phyloP scores from a whole-genome alignment of 768 basidiomycete species.

The Amanita inopinata region DNA sequence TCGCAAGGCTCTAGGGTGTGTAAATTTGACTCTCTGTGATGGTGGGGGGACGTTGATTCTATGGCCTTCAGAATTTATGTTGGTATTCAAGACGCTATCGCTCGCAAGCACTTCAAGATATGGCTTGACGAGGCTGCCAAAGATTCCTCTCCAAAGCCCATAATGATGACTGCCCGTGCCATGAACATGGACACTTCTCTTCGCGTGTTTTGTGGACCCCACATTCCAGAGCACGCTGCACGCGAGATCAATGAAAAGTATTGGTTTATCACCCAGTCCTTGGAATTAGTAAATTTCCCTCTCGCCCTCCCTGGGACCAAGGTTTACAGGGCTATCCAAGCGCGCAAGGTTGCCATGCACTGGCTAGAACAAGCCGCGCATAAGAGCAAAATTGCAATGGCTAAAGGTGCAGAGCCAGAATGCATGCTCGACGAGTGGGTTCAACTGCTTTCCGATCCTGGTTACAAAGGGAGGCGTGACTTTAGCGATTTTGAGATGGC shows the following conservation, averaged over 20 bases:
- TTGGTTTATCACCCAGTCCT: slow-evolving; percentile 90
- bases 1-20: slow-evolving; percentile 81
- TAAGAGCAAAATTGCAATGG: slow-evolving; percentile 75
- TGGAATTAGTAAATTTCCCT: slow-evolving; percentile 99
- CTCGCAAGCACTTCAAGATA: slow-evolving; percentile 60
- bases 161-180: slow-evolving; percentile 88
- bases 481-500: slow-evolving; percentile 95
- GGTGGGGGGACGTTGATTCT: slow-evolving; percentile 5
- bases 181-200: slow-evolving; percentile 98
- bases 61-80: slow-evolving; percentile 62
- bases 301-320: slow-evolving; percentile 93
- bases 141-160: slow-evolving; percentile 41
- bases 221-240: slow-evolving; percentile 75
- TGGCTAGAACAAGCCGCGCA: slow-evolving; percentile 75
- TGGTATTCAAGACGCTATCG: slow-evolving; percentile 70
- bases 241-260: slow-evolving; percentile 86
- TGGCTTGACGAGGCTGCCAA: slow-evolving; percentile 60
- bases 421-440: slow-evolving; percentile 97
- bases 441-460: slow-evolving; percentile 52
- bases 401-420: slow-evolving; percentile 64
- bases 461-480: slow-evolving; percentile 70
- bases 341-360: slow-evolving; percentile 75
- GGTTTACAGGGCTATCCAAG: slow-evolving; percentile 86
- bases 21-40: too few species aligned
- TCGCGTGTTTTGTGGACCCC: slow-evolving; percentile 87